These are phyloP conservation scores for Phytopythium oedochilum DNA, from an alignment of 352 stramenopile species.

Conservation along the genomic window DNA sequence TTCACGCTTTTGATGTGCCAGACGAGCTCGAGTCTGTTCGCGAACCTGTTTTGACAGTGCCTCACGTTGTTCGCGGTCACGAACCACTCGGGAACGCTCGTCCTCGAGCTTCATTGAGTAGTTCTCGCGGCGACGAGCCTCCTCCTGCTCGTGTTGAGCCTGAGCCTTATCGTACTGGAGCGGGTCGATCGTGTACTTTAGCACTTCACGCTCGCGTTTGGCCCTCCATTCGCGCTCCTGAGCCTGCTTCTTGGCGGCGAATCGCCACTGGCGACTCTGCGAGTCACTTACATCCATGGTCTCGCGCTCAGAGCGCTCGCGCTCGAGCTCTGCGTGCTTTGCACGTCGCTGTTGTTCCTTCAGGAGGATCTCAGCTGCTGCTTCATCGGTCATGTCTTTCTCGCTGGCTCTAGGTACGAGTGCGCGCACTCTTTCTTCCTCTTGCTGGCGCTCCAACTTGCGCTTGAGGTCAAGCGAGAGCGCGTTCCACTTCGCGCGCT, in stretches of 20 bases:
- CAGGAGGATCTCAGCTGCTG: not conserved
- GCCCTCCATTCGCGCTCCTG: conserved; percentile 33
- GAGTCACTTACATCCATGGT: conserved; percentile 40
- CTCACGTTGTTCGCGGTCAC: conserved; percentile 13
- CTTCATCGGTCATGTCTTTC: conserved; percentile 3
- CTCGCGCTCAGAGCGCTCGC: conserved; percentile 24
- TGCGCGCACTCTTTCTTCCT: not conserved
- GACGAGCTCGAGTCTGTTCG: conserved; percentile 19
- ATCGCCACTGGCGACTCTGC: conserved; percentile 26
- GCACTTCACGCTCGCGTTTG: conserved; percentile 42
- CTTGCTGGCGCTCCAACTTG: conserved; percentile 9
- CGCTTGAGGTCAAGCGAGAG: conserved; percentile 25
- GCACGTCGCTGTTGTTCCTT: conserved; percentile 20
- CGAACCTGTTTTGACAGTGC: conserved; percentile 29
- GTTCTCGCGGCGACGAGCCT: conserved; percentile 47
- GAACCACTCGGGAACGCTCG: conserved; percentile 11
- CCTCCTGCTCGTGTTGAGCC: conserved; percentile 29
- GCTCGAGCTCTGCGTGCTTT: conserved; percentile 35
- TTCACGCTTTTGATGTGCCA: conserved; percentile 7
- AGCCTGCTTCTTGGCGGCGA: conserved; percentile 28
- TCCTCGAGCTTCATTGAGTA: conserved; percentile 44
- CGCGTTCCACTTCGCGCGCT: conserved; percentile 19
- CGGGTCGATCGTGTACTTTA: conserved; percentile 46
- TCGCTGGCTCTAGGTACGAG: not conserved
- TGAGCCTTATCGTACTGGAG: conserved; percentile 45